Percentiles rank a stretch among this genome's conserved stretches.
These are phyloP conservation scores for Aphanomyces invadans DNA, from an alignment of 352 stramenopile species.

Conservation along the genomic window DNA sequence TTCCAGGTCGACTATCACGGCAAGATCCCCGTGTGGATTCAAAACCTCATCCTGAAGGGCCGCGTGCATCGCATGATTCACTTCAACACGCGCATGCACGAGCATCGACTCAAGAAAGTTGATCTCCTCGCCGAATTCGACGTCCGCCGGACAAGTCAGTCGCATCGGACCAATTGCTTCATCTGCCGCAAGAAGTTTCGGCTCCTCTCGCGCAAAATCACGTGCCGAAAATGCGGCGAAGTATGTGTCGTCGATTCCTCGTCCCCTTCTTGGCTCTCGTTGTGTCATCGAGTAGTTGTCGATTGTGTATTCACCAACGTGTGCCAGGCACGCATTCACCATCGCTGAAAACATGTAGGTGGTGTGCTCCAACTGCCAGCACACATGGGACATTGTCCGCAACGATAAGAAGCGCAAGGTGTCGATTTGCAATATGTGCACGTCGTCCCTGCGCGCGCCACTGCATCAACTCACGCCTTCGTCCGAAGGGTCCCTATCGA, in stretches of 20 bases:
- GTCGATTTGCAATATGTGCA: constrained; percentile 23
- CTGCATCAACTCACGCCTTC: constrained; percentile 1
- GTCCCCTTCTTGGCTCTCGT: too few relatives aligned
- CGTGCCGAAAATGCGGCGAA: constrained; percentile 24
- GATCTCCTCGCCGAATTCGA: constrained; percentile 22
- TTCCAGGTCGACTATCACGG: constrained; percentile 23
- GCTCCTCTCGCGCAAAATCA: constrained; percentile 26
- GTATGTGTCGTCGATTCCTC: not conserved
- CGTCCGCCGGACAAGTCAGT: constrained; percentile 11
- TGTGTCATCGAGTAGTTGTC: not conserved
- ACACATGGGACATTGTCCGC: constrained; percentile 19
- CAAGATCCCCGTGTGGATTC: constrained; percentile 23
- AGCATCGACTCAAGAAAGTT: constrained; percentile 21
- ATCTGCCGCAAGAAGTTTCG: constrained; percentile 32
- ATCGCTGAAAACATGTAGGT: too few relatives aligned
- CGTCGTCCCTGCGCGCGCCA: constrained; percentile 5
- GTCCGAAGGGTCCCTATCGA: not conserved
- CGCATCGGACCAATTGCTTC: constrained; percentile 25
- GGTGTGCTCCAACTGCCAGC: constrained; percentile 18
- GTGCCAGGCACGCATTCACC: too few relatives aligned
- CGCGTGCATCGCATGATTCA: constrained; percentile 22
- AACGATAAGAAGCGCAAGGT: constrained; percentile 23
- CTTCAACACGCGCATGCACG: constrained; percentile 23
- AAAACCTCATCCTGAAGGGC: constrained; percentile 24
- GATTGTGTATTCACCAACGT: too few relatives aligned